Evolutionary conservation across 768 basidiomycete genomes (phyloP).

Genomic region (Agaricus blazei): DNA sequence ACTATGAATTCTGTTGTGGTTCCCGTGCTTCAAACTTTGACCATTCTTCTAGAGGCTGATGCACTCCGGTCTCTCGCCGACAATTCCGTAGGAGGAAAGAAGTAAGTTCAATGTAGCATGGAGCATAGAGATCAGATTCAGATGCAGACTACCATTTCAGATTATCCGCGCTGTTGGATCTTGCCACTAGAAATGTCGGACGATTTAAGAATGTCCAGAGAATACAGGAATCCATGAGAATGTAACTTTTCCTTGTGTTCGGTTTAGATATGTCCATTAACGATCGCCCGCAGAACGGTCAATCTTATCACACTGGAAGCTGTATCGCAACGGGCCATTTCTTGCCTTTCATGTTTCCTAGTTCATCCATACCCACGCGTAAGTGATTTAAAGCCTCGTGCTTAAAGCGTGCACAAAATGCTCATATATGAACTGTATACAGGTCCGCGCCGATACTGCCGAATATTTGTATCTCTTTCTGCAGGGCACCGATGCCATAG

Average conservation of each 20-base stretch:
- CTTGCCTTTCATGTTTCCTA: constrained; percentile 56
- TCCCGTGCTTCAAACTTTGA: constrained; percentile 77
- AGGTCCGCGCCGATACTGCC: constrained; percentile 79
- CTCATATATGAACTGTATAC: constrained; percentile 8
- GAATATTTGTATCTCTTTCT: constrained; percentile 79
- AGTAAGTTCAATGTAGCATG: constrained; percentile 38
- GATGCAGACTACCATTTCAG: constrained; percentile 36
- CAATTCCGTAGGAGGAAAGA: constrained; percentile 39
- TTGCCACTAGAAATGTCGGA: constrained; percentile 57
- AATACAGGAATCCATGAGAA: constrained; percentile 77
- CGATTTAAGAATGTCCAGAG: constrained; percentile 81
- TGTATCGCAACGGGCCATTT: constrained; percentile 39
- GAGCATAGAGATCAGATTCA: constrained; percentile 42
- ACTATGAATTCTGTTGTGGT: constrained; percentile 69
- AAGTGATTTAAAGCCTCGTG: constrained; percentile 19
- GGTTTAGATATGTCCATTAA: not conserved
- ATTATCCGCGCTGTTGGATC: constrained; percentile 44
- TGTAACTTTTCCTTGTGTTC: constrained; percentile 39
- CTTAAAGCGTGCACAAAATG: constrained; percentile 9
- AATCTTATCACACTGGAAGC: constrained; percentile 53
- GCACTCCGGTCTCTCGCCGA: constrained; percentile 45
- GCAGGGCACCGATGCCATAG: constrained; percentile 63
- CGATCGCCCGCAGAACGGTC: constrained; percentile 44
- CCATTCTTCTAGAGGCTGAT: constrained; percentile 67
- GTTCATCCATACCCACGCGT: constrained; percentile 80